These are phyloP conservation scores for Picea abies DNA, from an alignment of 83 land plant species.

Conservation along the genomic window DNA sequence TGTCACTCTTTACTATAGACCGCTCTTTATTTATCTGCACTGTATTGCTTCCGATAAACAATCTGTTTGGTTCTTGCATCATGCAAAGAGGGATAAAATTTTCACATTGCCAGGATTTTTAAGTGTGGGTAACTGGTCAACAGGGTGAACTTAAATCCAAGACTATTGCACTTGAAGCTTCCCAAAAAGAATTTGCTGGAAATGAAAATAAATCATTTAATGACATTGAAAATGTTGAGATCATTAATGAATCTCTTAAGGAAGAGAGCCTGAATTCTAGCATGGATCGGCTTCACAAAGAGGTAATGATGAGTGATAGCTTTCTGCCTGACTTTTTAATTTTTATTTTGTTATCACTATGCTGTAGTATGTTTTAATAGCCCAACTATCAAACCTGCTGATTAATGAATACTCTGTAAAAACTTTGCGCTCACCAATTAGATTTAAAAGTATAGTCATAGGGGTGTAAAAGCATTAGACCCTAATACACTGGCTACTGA, in stretches of 20 bases:
- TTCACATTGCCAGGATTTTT: not conserved
- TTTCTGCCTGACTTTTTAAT: not conserved
- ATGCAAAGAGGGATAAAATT: not conserved
- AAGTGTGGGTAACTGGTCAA: not conserved
- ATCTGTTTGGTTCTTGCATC: not conserved
- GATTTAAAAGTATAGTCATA: no score
- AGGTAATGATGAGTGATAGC: slow-evolving; percentile 27
- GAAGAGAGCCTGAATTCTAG: slow-evolving; percentile 41
- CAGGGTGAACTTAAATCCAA: slow-evolving; percentile 53
- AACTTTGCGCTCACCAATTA: not conserved
- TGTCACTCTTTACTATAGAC: not conserved
- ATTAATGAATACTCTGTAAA: no score
- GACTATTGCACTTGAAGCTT: slow-evolving; percentile 33
- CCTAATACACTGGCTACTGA: not conserved
- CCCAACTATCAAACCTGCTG: not conserved
- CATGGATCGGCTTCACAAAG: slow-evolving; percentile 51
- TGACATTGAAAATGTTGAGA: slow-evolving; percentile 39
- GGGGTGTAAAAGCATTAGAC: no score
- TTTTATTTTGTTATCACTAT: not conserved
- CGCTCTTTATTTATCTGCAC: not conserved
- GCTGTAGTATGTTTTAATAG: not conserved
- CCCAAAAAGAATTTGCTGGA: slow-evolving; percentile 27
- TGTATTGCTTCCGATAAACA: not conserved
- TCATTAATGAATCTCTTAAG: slow-evolving; percentile 19
- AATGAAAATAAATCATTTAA: slow-evolving; percentile 47